Percentiles rank a stretch among this genome's conserved stretches.
Evolutionary conservation across 345 rosid species (phyloP).

Genomic region (Zanthoxylum bungeanum): DNA sequence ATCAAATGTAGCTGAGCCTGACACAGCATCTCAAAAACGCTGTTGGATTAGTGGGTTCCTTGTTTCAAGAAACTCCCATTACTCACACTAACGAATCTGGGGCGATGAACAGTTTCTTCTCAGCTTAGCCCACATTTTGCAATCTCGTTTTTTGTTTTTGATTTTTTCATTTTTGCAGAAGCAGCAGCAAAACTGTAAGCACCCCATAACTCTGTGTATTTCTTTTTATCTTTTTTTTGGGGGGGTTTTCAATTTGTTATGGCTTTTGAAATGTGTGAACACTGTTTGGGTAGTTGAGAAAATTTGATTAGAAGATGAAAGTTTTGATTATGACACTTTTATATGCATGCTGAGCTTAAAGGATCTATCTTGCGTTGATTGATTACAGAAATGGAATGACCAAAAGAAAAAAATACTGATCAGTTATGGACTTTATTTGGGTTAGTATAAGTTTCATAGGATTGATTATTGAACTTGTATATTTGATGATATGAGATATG

Average conservation of each 20-base stretch:
- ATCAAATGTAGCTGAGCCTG: background rate
- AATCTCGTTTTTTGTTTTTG: too few relatives aligned
- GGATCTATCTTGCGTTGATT: background rate
- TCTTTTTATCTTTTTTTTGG: background rate
- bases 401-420: background rate
- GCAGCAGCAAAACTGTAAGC: constrained; percentile 7
- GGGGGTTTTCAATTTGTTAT: background rate
- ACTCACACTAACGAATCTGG: background rate
- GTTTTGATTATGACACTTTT: background rate
- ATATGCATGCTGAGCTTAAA: background rate
- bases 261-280: background rate
- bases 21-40: background rate
- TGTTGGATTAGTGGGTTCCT: background rate
- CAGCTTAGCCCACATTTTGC: too few relatives aligned
- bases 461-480: background rate
- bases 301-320: background rate
- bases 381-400: background rate
- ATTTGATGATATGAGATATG: constrained; percentile 1
- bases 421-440: background rate
- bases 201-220: background rate
- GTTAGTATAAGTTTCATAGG: background rate
- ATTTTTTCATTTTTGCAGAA: background rate
- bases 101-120: too few relatives aligned
- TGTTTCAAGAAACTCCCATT: background rate
- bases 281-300: background rate